Conservation (phyloP, 257 asterid genomes). For the Orobanche coerulescens region DNA sequence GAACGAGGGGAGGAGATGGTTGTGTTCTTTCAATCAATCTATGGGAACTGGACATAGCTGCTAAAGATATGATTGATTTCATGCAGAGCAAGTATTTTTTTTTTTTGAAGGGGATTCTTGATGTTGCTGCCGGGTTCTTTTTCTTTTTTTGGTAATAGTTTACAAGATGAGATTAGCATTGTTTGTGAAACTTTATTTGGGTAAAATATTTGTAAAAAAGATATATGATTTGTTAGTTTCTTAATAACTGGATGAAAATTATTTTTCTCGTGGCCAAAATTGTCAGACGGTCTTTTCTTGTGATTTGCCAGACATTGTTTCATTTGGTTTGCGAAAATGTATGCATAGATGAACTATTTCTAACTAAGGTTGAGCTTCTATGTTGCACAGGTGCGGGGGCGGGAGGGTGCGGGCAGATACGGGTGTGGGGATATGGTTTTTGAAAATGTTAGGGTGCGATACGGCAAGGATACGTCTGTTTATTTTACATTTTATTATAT, state of each 20-base stretch:
- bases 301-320: too few relatives aligned
- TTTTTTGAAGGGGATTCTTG: constrained; percentile 10
- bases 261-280: too few relatives aligned
- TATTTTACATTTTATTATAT: too few relatives aligned
- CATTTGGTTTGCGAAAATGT: too few relatives aligned
- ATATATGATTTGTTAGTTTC: neutral
- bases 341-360: too few relatives aligned
- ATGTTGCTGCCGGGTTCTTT: neutral
- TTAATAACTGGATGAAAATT: neutral
- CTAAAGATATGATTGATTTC: neutral
- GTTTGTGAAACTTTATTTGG: constrained; percentile 8
- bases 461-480: too few relatives aligned
- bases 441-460: too few relatives aligned
- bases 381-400: too few relatives aligned
- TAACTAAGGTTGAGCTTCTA: too few relatives aligned
- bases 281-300: too few relatives aligned
- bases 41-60: constrained; percentile 40
- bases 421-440: too few relatives aligned
- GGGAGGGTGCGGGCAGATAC: too few relatives aligned
- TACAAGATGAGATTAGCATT: neutral
- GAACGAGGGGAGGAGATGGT: constrained; percentile 55
- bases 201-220: constrained; percentile 13
- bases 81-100: neutral
- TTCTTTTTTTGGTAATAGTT: neutral
- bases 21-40: constrained; percentile 57